phyloP scores from a whole-genome alignment of 768 basidiomycete genomes.

The Lactarius vividus region DNA sequence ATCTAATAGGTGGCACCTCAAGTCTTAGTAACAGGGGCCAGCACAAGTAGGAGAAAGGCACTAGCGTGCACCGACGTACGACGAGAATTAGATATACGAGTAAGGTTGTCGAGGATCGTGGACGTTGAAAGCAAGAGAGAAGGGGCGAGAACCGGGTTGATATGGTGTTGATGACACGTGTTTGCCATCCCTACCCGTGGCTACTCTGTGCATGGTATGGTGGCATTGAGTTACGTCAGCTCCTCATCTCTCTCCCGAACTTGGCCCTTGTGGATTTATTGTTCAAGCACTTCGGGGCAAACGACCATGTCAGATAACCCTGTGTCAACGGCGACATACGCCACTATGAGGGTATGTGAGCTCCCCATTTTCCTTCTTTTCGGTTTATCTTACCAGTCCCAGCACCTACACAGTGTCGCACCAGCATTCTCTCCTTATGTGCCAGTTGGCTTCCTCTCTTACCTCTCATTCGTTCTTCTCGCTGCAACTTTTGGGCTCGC shows the following conservation, averaged over 20 bases:
- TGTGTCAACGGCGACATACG: conserved; percentile 38
- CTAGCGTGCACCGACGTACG: conserved; percentile 16
- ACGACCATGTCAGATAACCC: conserved; percentile 44
- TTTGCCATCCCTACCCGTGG: conserved; percentile 41
- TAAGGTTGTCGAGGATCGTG: conserved; percentile 21
- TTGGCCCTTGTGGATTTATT: not conserved
- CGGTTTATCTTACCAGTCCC: conserved; percentile 14
- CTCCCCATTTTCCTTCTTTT: conserved; percentile 3
- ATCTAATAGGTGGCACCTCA: conserved; percentile 41
- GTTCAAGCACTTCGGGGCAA: conserved; percentile 20
- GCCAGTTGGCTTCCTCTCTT: conserved; percentile 65
- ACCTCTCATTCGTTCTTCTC: conserved; percentile 71
- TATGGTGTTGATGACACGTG: conserved; percentile 58
- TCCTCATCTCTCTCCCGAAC: not conserved
- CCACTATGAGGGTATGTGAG: conserved; percentile 48
- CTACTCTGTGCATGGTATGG: conserved; percentile 3
- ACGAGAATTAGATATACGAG: conserved; percentile 9
- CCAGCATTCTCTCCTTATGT: conserved; percentile 72
- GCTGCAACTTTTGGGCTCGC: conserved; percentile 75
- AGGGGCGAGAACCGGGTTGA: conserved; percentile 32
- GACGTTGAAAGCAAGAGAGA: conserved; percentile 26
- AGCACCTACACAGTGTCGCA: conserved; percentile 63
- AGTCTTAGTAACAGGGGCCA: not conserved
- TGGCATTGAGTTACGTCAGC: conserved; percentile 46
- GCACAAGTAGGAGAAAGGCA: not conserved